These are phyloP conservation scores for Phoenix roebelenii DNA, from an alignment of 176 grass and related monocot genomes.

Conservation along the genomic window DNA sequence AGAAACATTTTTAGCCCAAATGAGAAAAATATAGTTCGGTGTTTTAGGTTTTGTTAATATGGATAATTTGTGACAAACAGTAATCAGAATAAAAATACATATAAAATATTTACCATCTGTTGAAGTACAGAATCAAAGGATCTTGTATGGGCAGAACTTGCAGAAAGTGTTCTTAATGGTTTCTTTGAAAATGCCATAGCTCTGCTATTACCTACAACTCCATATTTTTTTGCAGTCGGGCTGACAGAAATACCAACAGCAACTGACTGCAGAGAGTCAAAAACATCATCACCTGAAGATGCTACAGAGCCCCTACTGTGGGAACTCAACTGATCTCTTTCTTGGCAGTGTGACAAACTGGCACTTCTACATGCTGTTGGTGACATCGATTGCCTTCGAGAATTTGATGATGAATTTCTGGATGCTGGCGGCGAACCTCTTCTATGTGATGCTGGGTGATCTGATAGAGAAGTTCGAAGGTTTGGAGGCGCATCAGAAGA, in stretches of 20 bases:
- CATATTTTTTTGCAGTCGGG: conserved; percentile 43
- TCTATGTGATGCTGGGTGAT: conserved; percentile 44
- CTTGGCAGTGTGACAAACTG: conserved; percentile 62
- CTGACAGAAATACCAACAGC: conserved; percentile 36
- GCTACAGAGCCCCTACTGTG: conserved; percentile 42
- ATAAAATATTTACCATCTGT: conserved; percentile 60
- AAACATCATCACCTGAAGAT: conserved; percentile 71
- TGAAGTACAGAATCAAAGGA: conserved; percentile 85
- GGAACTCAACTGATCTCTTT: conserved; percentile 50
- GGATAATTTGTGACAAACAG: too few relatives aligned
- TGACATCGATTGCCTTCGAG: conserved; percentile 76
- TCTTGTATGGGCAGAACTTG: conserved; percentile 58
- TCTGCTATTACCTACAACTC: conserved; percentile 50
- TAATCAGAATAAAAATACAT: conserved; percentile 13
- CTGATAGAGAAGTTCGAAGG: conserved; percentile 70
- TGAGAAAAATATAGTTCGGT: too few relatives aligned
- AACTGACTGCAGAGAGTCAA: conserved; percentile 59
- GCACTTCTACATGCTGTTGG: conserved; percentile 74
- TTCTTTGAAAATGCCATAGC: conserved; percentile 68
- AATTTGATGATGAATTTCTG: conserved; percentile 39
- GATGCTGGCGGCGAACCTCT: conserved; percentile 62
- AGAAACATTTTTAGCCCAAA: too few relatives aligned
- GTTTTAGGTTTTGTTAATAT: too few relatives aligned
- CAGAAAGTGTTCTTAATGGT: conserved; percentile 39
- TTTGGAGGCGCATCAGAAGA: conserved; percentile 63